phyloP scores from a whole-genome alignment of 2,329 filamentous ascomycete species.

The Penicillium sp. region DNA sequence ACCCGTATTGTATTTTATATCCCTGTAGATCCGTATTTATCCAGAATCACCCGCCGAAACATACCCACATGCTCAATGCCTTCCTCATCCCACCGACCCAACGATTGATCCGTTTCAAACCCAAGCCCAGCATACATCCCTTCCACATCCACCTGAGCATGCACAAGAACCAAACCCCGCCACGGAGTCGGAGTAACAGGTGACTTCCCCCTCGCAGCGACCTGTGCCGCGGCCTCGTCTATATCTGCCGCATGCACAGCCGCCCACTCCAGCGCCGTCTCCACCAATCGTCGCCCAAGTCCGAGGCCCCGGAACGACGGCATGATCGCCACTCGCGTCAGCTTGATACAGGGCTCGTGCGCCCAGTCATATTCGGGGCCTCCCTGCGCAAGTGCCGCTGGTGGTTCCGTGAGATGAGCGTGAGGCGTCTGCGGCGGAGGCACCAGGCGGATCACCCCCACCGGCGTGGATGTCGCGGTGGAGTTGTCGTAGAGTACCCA shows the following conservation, averaged over 20 bases:
- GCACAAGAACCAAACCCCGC: constrained; percentile 73
- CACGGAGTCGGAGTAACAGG: constrained; percentile 50
- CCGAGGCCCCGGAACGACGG: constrained; percentile 63
- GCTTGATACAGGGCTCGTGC: constrained; percentile 74
- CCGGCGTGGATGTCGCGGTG: constrained; percentile 49
- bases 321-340: constrained; percentile 73
- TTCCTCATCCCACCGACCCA: constrained; percentile 80
- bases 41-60: constrained; percentile 55
- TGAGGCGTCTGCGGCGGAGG: constrained; percentile 74
- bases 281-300: constrained; percentile 65
- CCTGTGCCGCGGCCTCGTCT: constrained; percentile 22
- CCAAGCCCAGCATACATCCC: constrained; percentile 68
- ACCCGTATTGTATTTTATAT: neutral
- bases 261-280: constrained; percentile 67
- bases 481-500: constrained; percentile 77
- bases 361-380: constrained; percentile 47
- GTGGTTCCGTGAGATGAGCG: constrained; percentile 32
- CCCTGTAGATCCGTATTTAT: neutral
- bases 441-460: constrained; percentile 76
- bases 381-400: constrained; percentile 12
- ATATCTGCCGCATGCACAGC: constrained; percentile 55
- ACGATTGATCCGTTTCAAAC: constrained; percentile 68
- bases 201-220: constrained; percentile 44
- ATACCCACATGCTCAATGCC: constrained; percentile 83
- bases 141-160: constrained; percentile 69